Conservation (phyloP, 345 rosid species). For the Eucalyptus curtisii region DNA sequence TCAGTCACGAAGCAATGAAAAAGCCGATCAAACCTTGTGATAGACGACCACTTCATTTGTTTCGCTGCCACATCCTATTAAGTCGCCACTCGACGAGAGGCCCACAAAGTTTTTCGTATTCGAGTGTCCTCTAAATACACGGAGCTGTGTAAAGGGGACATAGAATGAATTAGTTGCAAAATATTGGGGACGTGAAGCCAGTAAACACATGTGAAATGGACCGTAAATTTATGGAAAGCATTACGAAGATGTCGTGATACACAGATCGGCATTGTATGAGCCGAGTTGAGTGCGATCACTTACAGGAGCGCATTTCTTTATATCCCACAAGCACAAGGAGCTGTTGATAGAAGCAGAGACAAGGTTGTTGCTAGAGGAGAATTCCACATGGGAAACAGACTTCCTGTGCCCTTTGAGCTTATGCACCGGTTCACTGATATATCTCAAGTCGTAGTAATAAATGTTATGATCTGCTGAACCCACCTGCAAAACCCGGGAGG, state of each 20-base stretch:
- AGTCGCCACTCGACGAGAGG: slow-evolving; percentile 37
- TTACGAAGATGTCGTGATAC: neutral
- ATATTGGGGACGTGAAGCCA: neutral
- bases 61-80: slow-evolving; percentile 63
- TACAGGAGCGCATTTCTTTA: slow-evolving; percentile 39
- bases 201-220: neutral
- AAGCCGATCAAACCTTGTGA: slow-evolving; percentile 34
- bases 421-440: slow-evolving; percentile 30
- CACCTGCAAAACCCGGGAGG: slow-evolving; percentile 18
- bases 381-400: slow-evolving; percentile 59
- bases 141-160: slow-evolving; percentile 13
- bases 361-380: slow-evolving; percentile 48
- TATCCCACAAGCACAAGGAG: slow-evolving; percentile 54
- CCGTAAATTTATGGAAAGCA: neutral
- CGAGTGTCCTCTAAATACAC: slow-evolving; percentile 40
- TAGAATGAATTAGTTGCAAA: neutral
- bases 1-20: neutral
- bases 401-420: slow-evolving; percentile 50
- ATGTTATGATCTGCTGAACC: slow-evolving; percentile 59
- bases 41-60: slow-evolving; percentile 61
- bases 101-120: slow-evolving; percentile 61
- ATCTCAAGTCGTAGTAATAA: slow-evolving; percentile 51
- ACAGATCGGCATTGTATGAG: neutral
- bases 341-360: slow-evolving; percentile 54
- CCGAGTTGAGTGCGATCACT: neutral